Evolutionary conservation across 768 basidiomycete genomes (phyloP).

Genomic region (Lentinula aciculospora): DNA sequence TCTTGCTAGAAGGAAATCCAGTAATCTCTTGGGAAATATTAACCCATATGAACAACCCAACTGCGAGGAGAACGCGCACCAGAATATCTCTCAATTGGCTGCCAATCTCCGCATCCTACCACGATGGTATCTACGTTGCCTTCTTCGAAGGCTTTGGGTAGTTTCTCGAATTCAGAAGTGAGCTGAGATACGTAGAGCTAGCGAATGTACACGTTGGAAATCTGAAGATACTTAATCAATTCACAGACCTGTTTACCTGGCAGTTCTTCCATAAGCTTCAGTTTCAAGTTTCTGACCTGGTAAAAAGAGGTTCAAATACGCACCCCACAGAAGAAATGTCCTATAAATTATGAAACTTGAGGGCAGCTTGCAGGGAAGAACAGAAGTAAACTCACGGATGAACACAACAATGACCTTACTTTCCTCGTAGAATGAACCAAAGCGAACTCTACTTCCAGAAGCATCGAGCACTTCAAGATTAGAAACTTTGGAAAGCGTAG

Average conservation of each 20-base stretch:
- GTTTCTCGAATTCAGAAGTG: conserved; percentile 20
- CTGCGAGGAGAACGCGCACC: too few relatives aligned
- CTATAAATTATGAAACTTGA: conserved; percentile 21
- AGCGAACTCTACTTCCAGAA: conserved; percentile 39
- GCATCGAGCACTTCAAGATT: conserved; percentile 37
- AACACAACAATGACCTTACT: conserved; percentile 57
- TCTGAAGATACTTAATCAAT: conserved; percentile 7
- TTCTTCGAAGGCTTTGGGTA: conserved; percentile 26
- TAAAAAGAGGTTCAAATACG: conserved; percentile 12
- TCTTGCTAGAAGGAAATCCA: conserved; percentile 30
- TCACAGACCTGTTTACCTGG: not conserved
- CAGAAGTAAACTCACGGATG: conserved; percentile 36
- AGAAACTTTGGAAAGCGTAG: conserved; percentile 29
- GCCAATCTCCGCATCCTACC: conserved; percentile 58
- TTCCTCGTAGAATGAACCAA: conserved; percentile 45
- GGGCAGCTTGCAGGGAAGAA: not conserved
- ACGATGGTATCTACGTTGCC: conserved; percentile 39
- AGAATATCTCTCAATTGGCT: conserved; percentile 42
- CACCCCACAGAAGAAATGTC: conserved; percentile 66
- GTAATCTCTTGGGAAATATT: conserved; percentile 27
- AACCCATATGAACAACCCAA: too few relatives aligned
- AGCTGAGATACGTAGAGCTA: conserved; percentile 39
- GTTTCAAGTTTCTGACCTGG: not conserved
- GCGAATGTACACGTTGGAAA: not conserved
- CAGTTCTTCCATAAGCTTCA: not conserved